Evolutionary conservation across 2,329 filamentous ascomycete species (phyloP), one percentile per base, ranked within the genome.

Genomic region (Trichoderma citrinoviride): DNA sequence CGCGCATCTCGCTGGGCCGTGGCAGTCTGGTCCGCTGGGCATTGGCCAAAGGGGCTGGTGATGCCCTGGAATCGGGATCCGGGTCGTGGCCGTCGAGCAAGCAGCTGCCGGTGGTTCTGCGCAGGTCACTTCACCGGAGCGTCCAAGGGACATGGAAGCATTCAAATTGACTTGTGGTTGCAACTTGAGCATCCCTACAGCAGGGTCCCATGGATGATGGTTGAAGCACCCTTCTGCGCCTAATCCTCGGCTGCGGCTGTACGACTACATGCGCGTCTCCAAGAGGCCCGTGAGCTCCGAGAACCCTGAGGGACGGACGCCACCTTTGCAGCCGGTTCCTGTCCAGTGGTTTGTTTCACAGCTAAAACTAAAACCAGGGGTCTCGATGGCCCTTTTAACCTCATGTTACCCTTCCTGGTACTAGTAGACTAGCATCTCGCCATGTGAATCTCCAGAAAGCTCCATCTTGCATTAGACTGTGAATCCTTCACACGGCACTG

Each of bases 211-310:
- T 33, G 33, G 2, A 12, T 37, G 33, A 10, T n/a, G 10, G 10
- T 37, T 37, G 49, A 21, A 7, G 33, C 33, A 29, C 55, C 47
- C 40, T 23, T 37, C 49, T 19, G 17, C 63, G 63, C 63, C 55
- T 65, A 65, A 65, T 65, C 63, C 27, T 65, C 63, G 63, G 63
- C n/a, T 65, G 49, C 19, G 25, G 50, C 29, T 27, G 33, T 37
- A 3, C 33, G 33, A 14, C 54, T 40, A 47, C 27, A 55, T 7
- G 10, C 49, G 41, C 50, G 40, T 61, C 27, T 19, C 44, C 40
- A 43, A 8, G 29, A 8, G 29, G 55, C 41, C 40, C 54, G 47
- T 40, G 61, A 54, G 52, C 43, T 55, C 50, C 50, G 47, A 52
- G 50, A 40, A 21, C 57, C 21, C 7, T 25, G 49, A 25, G 29